Conservation (phyloP, 352 stramenopile genomes). For the Phytophthora gonapodyides region DNA sequence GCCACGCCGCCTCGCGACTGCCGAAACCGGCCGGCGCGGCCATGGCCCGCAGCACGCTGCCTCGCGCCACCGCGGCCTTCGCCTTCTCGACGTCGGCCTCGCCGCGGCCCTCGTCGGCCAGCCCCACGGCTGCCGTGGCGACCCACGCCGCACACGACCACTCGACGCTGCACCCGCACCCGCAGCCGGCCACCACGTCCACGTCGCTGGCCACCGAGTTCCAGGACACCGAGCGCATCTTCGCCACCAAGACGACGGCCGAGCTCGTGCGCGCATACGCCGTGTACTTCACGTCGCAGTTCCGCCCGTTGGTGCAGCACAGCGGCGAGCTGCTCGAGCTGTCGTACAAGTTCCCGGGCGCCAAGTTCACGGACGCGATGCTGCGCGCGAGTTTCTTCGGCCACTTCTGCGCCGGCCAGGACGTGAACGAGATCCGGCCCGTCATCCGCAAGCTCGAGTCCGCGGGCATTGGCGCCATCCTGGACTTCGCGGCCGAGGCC, state of each 20-base stretch:
- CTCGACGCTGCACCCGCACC: constrained; percentile 11
- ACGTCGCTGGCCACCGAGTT: constrained; percentile 49
- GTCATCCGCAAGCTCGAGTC: constrained; percentile 76
- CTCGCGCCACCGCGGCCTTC: neutral
- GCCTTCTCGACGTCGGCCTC: constrained; percentile 27
- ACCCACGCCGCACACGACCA: constrained; percentile 4
- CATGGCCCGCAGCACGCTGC: constrained; percentile 8
- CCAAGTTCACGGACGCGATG: constrained; percentile 86
- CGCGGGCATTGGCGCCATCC: constrained; percentile 93
- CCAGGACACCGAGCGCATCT: constrained; percentile 82
- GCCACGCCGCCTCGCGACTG: constrained; percentile 28
- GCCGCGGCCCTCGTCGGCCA: constrained; percentile 21
- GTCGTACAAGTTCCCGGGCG: constrained; percentile 84
- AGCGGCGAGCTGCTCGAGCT: constrained; percentile 84
- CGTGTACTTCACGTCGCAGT: constrained; percentile 89
- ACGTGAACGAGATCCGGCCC: constrained; percentile 85
- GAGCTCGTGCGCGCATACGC: constrained; percentile 89
- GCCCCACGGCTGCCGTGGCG: constrained; percentile 21
- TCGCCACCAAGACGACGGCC: constrained; percentile 76
- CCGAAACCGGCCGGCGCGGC: constrained; percentile 7
- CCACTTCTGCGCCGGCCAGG: constrained; percentile 97
- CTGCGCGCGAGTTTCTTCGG: constrained; percentile 96
- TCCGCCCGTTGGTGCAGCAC: constrained; percentile 88
- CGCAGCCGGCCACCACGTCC: neutral
- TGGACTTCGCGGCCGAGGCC: constrained; percentile 97